Evolutionary conservation across 805 yeast genomes (phyloP), one percentile per base, ranked within the genome.

Genomic region (Barnettozyma populi): DNA sequence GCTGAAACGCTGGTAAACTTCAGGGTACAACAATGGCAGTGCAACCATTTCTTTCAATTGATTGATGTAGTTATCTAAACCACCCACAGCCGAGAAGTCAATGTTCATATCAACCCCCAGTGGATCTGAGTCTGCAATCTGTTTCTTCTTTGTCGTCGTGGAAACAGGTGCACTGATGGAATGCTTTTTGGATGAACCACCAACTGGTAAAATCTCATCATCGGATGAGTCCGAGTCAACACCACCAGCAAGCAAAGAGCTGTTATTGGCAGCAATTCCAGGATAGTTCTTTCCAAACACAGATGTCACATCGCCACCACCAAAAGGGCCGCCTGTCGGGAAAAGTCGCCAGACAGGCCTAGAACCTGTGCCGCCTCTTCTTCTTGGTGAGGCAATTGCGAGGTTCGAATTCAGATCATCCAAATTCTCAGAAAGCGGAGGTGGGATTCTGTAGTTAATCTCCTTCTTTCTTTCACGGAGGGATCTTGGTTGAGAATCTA

Each of bases 21-120:
- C 99, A 1, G 99, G 99, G 57, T 94, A 94, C 46, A 90, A 68
- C 53, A 94, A 70, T 0, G 99, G 99, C 48, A 94, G 69, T 1
- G 96, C 88, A 5, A 94, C 95, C 99, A 94, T 94, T 67, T 94
- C 99, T 59, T 94, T 94, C 52, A 94, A 74, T 64, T 92, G 97
- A 57, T 86, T 82, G 53, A 94, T 89, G 63, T 92, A 92, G 57
- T 82, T 83, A 57, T 87, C 95, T 48, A 94, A 74, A 1, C 99
- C 99, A 50, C 99, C 99, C 25, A 94, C 86, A 2, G 84, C 83
- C 2, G 83, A 75, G 64, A 86, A 89, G 61, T 83, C 96, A 55
- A 85, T 87, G 70, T 79, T 83, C 84, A 84, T 86, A 56, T 85
- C 90, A 4, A 86, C 84, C 2, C 97, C 98, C 25, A 94, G 69